phyloP scores from a whole-genome alignment of 1,284 basidiomycete species.

The Ceratobasidium sp. region DNA sequence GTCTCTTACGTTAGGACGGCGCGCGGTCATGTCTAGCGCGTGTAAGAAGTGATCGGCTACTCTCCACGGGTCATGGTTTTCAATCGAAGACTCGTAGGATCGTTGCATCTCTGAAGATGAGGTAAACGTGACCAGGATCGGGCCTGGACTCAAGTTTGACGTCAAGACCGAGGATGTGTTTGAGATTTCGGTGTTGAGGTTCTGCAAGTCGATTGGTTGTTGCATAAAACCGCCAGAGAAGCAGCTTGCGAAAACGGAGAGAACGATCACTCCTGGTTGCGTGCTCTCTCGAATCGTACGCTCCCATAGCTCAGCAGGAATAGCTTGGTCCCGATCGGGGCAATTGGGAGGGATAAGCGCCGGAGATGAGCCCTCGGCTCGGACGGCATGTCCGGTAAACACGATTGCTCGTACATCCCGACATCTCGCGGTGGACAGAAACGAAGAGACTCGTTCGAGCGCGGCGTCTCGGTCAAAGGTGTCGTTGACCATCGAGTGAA shows the following conservation, averaged over 20 bases:
- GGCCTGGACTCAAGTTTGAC: too few species aligned
- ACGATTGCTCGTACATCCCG: conserved; percentile 10
- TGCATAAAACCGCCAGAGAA: conserved; percentile 19
- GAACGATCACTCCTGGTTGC: neutral
- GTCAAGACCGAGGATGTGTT: too few species aligned
- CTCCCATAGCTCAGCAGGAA: neutral
- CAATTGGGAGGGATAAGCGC: conserved; percentile 10
- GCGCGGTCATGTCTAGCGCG: neutral
- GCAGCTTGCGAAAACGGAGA: conserved; percentile 29
- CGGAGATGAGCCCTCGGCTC: neutral
- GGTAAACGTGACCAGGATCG: conserved; percentile 1
- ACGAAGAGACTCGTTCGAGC: neutral
- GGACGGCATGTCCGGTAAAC: conserved; percentile 6
- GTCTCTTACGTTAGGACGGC: neutral
- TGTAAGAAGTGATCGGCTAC: neutral
- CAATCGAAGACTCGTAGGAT: conserved; percentile 11
- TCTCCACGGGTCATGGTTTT: neutral
- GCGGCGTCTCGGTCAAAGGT: neutral
- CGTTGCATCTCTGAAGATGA: neutral
- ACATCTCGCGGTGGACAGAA: neutral
- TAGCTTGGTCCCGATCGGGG: neutral
- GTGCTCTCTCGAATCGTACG: conserved; percentile 2
- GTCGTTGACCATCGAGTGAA: conserved; percentile 1
- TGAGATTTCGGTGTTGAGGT: neutral
- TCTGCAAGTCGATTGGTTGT: neutral